phyloP scores from a whole-genome alignment of 495 filamentous ascomycete species.

The Aspergillus conjunctus region DNA sequence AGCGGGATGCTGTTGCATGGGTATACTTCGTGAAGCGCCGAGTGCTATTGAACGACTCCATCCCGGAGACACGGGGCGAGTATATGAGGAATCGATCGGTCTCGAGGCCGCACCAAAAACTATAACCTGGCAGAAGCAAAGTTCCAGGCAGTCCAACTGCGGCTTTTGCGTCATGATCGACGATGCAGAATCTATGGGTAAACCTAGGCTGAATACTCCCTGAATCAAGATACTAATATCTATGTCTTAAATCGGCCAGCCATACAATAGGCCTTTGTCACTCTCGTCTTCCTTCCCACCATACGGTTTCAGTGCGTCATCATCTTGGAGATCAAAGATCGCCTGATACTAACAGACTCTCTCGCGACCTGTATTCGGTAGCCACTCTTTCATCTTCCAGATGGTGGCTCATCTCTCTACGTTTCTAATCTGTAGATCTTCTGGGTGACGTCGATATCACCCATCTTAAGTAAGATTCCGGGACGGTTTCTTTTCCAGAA shows the following conservation, averaged over 20 bases:
- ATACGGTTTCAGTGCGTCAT: background rate
- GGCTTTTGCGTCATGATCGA: background rate
- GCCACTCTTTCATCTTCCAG: slow-evolving; percentile 3
- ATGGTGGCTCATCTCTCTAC: background rate
- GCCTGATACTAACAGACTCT: background rate
- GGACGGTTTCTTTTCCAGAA: no score
- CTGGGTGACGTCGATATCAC: background rate
- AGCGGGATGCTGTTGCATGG: no score
- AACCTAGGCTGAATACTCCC: background rate
- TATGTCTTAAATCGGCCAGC: background rate
- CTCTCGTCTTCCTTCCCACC: slow-evolving; percentile 2
- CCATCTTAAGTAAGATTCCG: no score
- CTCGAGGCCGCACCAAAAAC: background rate
- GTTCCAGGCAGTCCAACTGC: slow-evolving; percentile 1
- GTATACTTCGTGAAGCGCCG: no score
- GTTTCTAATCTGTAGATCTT: slow-evolving; percentile 6
- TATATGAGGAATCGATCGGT: no score
- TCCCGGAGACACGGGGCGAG: no score
- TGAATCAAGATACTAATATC: background rate
- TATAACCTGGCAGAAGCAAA: background rate
- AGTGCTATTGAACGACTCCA: no score
- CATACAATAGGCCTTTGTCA: slow-evolving; percentile 8
- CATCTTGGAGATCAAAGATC: background rate
- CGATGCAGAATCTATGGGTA: slow-evolving; percentile 10
- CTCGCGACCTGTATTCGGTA: slow-evolving; percentile 1